Conservation (phyloP, 2,329 filamentous ascomycete genomes). For the Exophiala spinifera region DNA sequence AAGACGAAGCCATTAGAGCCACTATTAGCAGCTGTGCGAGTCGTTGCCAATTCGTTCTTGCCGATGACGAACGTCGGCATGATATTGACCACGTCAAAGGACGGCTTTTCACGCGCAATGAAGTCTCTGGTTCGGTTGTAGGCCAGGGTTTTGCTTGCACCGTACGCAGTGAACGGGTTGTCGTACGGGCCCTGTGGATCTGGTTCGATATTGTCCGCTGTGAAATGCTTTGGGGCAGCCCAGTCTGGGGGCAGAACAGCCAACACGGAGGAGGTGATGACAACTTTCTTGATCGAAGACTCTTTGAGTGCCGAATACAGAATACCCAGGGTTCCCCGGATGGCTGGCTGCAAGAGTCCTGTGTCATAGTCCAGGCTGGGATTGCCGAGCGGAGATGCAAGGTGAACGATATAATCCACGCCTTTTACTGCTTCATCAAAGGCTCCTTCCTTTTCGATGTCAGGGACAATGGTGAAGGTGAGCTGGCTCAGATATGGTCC, state of each 20-base stretch:
- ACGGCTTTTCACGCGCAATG: constrained; percentile 53
- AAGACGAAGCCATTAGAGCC: constrained; percentile 30
- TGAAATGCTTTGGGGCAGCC: constrained; percentile 37
- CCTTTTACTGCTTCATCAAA: constrained; percentile 40
- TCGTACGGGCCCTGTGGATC: constrained; percentile 28
- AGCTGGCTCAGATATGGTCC: constrained; percentile 15
- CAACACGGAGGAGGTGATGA: constrained; percentile 66
- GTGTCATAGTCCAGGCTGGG: constrained; percentile 14
- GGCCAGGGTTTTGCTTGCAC: constrained; percentile 60
- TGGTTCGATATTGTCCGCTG: constrained; percentile 31
- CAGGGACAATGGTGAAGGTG: constrained; percentile 31
- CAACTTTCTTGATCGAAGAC: constrained; percentile 68
- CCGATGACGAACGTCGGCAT: constrained; percentile 63
- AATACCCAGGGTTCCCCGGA: constrained; percentile 62
- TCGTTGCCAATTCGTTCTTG: constrained; percentile 32
- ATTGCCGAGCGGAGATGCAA: constrained; percentile 27
- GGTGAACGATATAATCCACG: constrained; percentile 39
- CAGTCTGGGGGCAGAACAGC: constrained; percentile 49
- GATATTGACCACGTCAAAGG: constrained; percentile 60
- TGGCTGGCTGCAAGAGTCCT: constrained; percentile 55
- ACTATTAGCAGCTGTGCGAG: constrained; percentile 6
- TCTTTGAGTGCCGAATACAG: constrained; percentile 58
- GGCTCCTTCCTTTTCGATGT: constrained; percentile 31
- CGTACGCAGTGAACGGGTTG: constrained; percentile 38
- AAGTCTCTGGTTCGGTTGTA: constrained; percentile 66